Evolutionary conservation across 495 filamentous ascomycete genomes (phyloP), one percentile per base, ranked within the genome.

Genomic region (Annulohypoxylon bovei): DNA sequence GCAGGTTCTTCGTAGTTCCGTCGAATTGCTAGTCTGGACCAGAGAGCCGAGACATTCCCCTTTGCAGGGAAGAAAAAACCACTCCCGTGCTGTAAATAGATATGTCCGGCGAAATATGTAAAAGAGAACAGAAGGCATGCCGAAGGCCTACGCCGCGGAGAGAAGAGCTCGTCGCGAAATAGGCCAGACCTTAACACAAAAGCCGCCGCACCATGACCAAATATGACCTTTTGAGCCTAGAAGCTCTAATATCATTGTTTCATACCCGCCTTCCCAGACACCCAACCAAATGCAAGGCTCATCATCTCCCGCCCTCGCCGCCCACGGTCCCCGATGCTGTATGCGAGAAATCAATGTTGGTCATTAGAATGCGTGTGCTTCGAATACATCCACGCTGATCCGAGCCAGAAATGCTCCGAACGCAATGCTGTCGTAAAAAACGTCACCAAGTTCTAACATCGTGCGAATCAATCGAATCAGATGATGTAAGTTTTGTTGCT

Each of bases 221-320:
- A 63, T 63, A 63, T 58, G 58, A 46, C 25, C 37, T 57, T n/a
- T n/a, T 32, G 64, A 72, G 69, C 69, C 69, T 72, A 72, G 69
- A 72, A 72, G 69, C 69, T 67, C 64, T 6, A 62, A 46, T 42
- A 42, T 46, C 69, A 68, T 72, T 72, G 64, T 72, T 67, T 72
- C 69, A 49, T 62, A 63, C 64, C 53, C 60, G 57, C 69, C 69
- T 30, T 46, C 69, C 69, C 59, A 64, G 64, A 72, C 69, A 72
- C 69, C 69, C 40, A 68, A 64, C 63, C 69, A 49, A 71, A 72
- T 72, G 69, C 69, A 72, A 72, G 69, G 69, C 69, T 50, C n/a
- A 50, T 67, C 64, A 59, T 54, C 68, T 50, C 69, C 50, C 59
- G 44, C 57, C 64, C 58, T 62, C 59, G 52, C 69, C 58, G 35